Percentiles rank a stretch among this genome's conserved stretches.
phyloP scores from a whole-genome alignment of 2,329 filamentous ascomycete species.

The Pyrenophora graminea region DNA sequence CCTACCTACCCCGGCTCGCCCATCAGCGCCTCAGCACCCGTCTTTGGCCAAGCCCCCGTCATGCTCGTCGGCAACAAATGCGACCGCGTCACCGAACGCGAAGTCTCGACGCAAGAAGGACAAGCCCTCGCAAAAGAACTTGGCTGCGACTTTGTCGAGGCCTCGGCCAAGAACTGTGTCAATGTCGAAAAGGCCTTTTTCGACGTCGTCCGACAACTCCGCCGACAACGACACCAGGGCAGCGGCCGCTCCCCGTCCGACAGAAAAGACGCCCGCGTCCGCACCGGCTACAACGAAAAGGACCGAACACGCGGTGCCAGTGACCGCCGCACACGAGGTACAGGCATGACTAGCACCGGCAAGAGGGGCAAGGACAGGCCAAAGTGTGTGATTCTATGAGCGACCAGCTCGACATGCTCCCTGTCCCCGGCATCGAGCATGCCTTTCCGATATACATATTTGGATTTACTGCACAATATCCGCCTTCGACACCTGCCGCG shows the following conservation, averaged over 20 bases:
- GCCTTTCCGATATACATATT: constrained; percentile 25
- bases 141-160: constrained; percentile 95
- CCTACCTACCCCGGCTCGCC: constrained; percentile 78
- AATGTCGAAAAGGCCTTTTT: constrained; percentile 99
- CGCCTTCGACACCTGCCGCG: constrained; percentile 32
- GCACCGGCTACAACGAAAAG: constrained; percentile 21
- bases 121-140: constrained; percentile 88
- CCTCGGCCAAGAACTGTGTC: constrained; percentile 96
- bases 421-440: constrained; percentile 9
- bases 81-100: constrained; percentile 91
- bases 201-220: constrained; percentile 89
- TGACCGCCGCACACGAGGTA: constrained; percentile 17
- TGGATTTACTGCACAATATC: constrained; percentile 32
- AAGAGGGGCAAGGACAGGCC: constrained; percentile 34
- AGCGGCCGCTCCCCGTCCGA: constrained; percentile 24
- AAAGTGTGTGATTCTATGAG: constrained; percentile 44
- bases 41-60: constrained; percentile 76
- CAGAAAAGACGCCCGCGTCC: constrained; percentile 19
- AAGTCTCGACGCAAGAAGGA: constrained; percentile 95
- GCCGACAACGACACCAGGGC: constrained; percentile 71
- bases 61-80: constrained; percentile 99
- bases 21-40: constrained; percentile 55
- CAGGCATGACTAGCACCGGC: constrained; percentile 16
- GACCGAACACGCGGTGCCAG: constrained; percentile 22
- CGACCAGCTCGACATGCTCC: not conserved